Conservation (phyloP, 805 yeast species). For the Zygotorulaspora florentina region DNA sequence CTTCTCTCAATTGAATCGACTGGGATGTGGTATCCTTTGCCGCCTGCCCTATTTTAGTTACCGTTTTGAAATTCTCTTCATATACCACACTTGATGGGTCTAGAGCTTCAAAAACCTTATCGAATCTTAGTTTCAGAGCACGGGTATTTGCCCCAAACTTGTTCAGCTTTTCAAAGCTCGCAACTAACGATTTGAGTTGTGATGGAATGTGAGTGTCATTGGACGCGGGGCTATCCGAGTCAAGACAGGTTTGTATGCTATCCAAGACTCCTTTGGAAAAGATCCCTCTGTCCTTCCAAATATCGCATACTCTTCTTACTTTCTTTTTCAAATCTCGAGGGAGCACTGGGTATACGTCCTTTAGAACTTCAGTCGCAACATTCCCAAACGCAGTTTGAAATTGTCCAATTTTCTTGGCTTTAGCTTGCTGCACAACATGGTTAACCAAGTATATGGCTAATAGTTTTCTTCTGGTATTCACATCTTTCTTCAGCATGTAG, state of each 20-base stretch:
- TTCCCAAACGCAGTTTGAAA: constrained; percentile 29
- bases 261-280: constrained; percentile 38
- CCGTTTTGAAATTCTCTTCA: constrained; percentile 31
- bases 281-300: constrained; percentile 63
- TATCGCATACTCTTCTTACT: constrained; percentile 53
- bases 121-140: constrained; percentile 30
- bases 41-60: constrained; percentile 30
- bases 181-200: constrained; percentile 30
- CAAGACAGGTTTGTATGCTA: constrained; percentile 27
- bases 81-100: constrained; percentile 30
- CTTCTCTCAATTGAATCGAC: constrained; percentile 28
- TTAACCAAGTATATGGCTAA: constrained; percentile 31
- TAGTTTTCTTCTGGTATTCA: constrained; percentile 30
- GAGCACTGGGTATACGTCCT: constrained; percentile 35
- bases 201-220: constrained; percentile 34
- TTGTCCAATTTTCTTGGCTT: constrained; percentile 28
- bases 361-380: constrained; percentile 35
- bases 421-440: constrained; percentile 35
- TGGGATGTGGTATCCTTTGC: constrained; percentile 30
- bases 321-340: constrained; percentile 46
- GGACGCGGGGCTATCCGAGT: constrained; percentile 15
- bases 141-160: constrained; percentile 23
- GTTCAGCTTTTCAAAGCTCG: constrained; percentile 21
- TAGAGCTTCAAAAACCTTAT: constrained; percentile 25
- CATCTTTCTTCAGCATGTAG: constrained; percentile 22